Conservation (phyloP, 371 early-diverging fungal species). For the Saksenaea oblongispora region DNA sequence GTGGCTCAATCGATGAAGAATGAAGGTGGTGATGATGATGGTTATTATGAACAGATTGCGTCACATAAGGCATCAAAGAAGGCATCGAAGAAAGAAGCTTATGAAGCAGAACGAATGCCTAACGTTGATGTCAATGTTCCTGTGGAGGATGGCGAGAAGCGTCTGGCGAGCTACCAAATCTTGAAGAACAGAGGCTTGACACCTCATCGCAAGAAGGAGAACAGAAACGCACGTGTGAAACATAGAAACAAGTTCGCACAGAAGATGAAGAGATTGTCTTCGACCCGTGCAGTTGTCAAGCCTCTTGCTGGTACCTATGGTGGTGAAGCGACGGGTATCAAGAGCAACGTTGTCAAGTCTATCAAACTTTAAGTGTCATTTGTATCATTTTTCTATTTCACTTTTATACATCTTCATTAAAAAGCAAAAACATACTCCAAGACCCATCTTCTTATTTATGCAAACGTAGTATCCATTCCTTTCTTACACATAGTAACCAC, state of each 20-base stretch:
- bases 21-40: conserved; percentile 43
- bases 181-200: conserved; percentile 96
- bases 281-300: conserved; percentile 71
- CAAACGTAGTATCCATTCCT: no score
- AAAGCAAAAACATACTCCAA: neutral
- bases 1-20: conserved; percentile 30
- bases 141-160: conserved; percentile 69
- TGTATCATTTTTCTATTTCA: neutral
- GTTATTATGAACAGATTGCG: conserved; percentile 59
- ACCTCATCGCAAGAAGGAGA: conserved; percentile 90
- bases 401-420: neutral
- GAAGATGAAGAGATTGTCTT: conserved; percentile 88
- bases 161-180: conserved; percentile 85
- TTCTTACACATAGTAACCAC: neutral
- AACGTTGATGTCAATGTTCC: conserved; percentile 42
- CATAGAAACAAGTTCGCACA: conserved; percentile 83
- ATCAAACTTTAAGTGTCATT: conserved; percentile 43
- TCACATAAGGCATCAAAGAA: conserved; percentile 50
- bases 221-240: conserved; percentile 96
- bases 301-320: conserved; percentile 72
- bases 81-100: conserved; percentile 47
- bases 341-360: conserved; percentile 78
- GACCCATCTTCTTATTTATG: no score
- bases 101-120: conserved; percentile 43
- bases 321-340: conserved; percentile 96